These are phyloP conservation scores for Castanea sativa DNA, from an alignment of 306 rosid genomes.

Conservation along the genomic window DNA sequence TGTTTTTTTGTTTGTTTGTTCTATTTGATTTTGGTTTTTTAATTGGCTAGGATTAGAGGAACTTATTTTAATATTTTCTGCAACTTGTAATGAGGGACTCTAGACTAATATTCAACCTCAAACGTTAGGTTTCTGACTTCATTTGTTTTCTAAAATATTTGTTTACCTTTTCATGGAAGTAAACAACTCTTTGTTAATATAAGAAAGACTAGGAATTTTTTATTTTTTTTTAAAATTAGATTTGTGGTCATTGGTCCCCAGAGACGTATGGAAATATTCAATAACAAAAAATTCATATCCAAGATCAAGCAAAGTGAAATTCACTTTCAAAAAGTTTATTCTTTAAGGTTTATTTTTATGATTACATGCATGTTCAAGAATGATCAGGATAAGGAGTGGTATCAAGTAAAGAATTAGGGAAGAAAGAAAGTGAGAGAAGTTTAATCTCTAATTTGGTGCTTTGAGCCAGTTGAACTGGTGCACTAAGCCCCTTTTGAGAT, in stretches of 20 bases:
- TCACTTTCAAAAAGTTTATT: neutral
- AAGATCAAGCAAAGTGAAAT: neutral
- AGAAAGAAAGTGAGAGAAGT: neutral
- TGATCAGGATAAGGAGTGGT: neutral
- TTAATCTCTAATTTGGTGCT: neutral
- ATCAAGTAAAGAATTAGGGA: neutral
- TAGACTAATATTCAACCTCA: constrained; percentile 26
- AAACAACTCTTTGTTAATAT: constrained; percentile 13
- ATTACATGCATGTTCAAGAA: neutral
- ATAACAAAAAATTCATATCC: neutral
- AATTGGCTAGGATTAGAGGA: constrained; percentile 19
- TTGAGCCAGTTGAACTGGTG: neutral
- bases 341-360: neutral
- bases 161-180: neutral
- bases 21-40: neutral
- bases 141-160: neutral
- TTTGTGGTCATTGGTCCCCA: neutral
- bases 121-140: constrained; percentile 17
- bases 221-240: neutral
- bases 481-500: no score
- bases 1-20: neutral
- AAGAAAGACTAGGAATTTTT: neutral
- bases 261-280: neutral
- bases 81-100: constrained; percentile 43
- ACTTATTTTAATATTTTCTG: constrained; percentile 12